Evolutionary conservation across 805 yeast species (phyloP).

Genomic region (Diddensiella santjacobensis): DNA sequence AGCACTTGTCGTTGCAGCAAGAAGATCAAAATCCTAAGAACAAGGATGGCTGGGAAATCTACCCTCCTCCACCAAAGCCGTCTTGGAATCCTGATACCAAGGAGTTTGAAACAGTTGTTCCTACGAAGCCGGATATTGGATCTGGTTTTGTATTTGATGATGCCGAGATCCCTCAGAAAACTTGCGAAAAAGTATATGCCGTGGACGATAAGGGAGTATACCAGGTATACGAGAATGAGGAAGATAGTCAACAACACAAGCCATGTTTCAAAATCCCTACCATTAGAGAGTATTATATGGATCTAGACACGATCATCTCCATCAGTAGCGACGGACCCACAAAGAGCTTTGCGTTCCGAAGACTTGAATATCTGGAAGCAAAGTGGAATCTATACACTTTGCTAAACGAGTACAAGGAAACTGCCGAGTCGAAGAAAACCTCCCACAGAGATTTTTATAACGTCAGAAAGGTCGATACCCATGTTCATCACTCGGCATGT

Average conservation of each 20-base stretch:
- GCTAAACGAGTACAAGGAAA: constrained; percentile 89
- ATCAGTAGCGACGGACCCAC: constrained; percentile 93
- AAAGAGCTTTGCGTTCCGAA: constrained; percentile 90
- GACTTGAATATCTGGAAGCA: constrained; percentile 91
- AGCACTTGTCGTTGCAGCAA: constrained; percentile 64
- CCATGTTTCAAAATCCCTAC: constrained; percentile 62
- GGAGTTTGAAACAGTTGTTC: constrained; percentile 35
- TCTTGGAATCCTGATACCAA: constrained; percentile 66
- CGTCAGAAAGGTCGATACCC: constrained; percentile 95
- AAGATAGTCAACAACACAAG: constrained; percentile 26
- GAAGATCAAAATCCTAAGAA: constrained; percentile 85
- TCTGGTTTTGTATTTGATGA: constrained; percentile 56
- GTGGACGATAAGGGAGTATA: constrained; percentile 65
- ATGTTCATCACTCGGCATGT: constrained; percentile 98
- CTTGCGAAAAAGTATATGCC: constrained; percentile 40
- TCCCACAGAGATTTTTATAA: constrained; percentile 98
- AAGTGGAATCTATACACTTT: constrained; percentile 90
- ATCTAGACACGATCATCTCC: constrained; percentile 66
- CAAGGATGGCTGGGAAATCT: constrained; percentile 64
- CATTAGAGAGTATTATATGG: constrained; percentile 78
- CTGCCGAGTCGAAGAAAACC: constrained; percentile 80
- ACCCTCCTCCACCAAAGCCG: constrained; percentile 94
- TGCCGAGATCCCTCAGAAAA: constrained; percentile 51
- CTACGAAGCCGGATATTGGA: constrained; percentile 32
- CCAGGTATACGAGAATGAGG: constrained; percentile 49